phyloP scores from a whole-genome alignment of 257 asterid genomes.

The Craterostigma plantagineum region DNA sequence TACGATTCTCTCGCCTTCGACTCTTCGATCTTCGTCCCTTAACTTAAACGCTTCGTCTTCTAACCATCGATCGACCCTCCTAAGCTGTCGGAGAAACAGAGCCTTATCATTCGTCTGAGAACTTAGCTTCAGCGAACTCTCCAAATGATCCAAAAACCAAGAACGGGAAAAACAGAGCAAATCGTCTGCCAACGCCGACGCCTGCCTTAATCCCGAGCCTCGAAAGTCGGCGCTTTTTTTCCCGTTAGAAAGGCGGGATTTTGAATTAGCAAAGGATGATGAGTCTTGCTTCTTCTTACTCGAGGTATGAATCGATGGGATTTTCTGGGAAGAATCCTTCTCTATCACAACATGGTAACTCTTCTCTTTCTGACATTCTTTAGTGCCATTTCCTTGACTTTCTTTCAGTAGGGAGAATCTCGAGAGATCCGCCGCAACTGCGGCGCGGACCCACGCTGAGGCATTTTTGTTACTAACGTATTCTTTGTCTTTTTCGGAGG shows the following conservation, averaged over 20 bases:
- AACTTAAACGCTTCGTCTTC: slow-evolving; percentile 36
- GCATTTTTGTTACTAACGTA: slow-evolving; percentile 23
- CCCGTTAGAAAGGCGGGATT: slow-evolving; percentile 12
- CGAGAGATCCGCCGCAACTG: slow-evolving; percentile 50
- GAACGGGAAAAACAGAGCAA: slow-evolving; percentile 30
- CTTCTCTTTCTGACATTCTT: slow-evolving; percentile 15
- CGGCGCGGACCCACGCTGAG: slow-evolving; percentile 75
- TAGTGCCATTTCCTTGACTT: slow-evolving; percentile 24
- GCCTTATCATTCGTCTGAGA: slow-evolving; percentile 19
- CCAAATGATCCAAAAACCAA: slow-evolving; percentile 71
- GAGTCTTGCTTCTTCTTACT: slow-evolving; percentile 8
- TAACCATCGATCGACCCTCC: slow-evolving; percentile 63
- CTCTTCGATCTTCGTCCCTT: slow-evolving; percentile 17
- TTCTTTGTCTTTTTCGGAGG: slow-evolving; percentile 11
- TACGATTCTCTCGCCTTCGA: slow-evolving; percentile 27
- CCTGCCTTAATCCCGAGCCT: slow-evolving; percentile 35
- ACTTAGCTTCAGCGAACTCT: slow-evolving; percentile 21
- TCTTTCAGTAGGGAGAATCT: slow-evolving; percentile 24
- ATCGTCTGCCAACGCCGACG: slow-evolving; percentile 38
- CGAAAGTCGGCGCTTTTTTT: slow-evolving; percentile 11
- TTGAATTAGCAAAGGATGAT: slow-evolving; percentile 14
- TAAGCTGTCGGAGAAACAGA: slow-evolving; percentile 60
- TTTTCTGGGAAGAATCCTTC: slow-evolving; percentile 14
- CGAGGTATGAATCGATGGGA: slow-evolving; percentile 6
- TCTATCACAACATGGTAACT: slow-evolving; percentile 11